These are phyloP conservation scores for Aurantiochytrium sp. DNA, from an alignment of 108 stramenopile species.

Conservation along the genomic window DNA sequence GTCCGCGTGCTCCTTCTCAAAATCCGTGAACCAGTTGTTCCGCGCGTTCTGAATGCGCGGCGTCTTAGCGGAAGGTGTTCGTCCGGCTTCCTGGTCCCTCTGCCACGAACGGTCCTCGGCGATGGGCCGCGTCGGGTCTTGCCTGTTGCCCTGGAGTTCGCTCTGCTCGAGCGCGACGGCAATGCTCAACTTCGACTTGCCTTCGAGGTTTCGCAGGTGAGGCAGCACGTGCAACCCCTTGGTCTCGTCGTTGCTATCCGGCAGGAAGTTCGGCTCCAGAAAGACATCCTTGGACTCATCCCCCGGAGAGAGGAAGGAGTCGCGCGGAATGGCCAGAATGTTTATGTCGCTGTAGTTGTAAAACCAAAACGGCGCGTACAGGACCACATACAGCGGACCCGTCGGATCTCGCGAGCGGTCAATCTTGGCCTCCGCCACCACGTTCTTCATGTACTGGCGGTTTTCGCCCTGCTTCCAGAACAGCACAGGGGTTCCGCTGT, in stretches of 20 bases:
- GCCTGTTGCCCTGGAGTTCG: not conserved
- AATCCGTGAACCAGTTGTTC: not conserved
- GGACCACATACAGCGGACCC: not conserved
- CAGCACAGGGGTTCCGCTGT: not conserved
- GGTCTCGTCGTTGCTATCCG: not conserved
- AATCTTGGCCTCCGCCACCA: not conserved
- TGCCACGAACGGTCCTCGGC: too few relatives aligned
- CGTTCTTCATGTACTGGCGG: not conserved
- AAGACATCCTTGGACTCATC: not conserved
- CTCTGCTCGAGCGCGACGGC: not conserved
- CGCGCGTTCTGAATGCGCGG: not conserved
- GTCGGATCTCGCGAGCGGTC: constrained; percentile 11
- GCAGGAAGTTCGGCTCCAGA: not conserved
- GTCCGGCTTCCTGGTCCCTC: too few relatives aligned
- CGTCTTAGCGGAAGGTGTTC: too few relatives aligned
- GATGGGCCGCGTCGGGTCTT: too few relatives aligned
- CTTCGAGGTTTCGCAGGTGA: not conserved
- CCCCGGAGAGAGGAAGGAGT: not conserved
- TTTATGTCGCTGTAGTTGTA: constrained; percentile 4
- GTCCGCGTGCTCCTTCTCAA: not conserved
- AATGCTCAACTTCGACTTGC: not conserved
- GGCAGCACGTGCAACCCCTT: not conserved
- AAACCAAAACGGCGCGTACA: constrained; percentile 2
- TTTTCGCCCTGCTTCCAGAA: not conserved
- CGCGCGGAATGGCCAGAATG: not conserved